These are phyloP conservation scores for Pythium rishiriense DNA, from an alignment of 352 stramenopile genomes.

Conservation along the genomic window DNA sequence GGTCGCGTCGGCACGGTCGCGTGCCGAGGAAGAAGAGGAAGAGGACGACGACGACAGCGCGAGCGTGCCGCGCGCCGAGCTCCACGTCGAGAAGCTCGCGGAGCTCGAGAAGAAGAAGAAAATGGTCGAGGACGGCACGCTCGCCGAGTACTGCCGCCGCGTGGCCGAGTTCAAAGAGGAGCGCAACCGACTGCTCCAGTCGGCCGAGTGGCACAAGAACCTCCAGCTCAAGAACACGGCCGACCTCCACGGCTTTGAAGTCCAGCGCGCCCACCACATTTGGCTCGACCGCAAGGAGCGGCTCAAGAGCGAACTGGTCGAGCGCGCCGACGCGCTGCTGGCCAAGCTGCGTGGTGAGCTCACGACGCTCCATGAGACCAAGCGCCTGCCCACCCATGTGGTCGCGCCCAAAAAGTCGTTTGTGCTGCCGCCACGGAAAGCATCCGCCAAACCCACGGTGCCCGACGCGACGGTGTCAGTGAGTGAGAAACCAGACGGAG, in stretches of 20 bases:
- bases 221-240: conserved; percentile 84
- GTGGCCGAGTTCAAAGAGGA: conserved; percentile 85
- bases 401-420: conserved; percentile 20
- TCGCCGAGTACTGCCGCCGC: conserved; percentile 81
- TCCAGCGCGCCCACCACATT: conserved; percentile 68
- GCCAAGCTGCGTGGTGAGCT: conserved; percentile 52
- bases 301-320: conserved; percentile 57
- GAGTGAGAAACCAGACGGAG: background rate
- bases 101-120: conserved; percentile 84
- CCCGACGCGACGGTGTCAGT: background rate
- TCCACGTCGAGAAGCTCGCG: conserved; percentile 56
- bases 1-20: conserved; percentile 28
- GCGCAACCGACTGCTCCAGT: conserved; percentile 69
- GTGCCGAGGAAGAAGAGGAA: background rate
- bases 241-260: conserved; percentile 77
- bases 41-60: conserved; percentile 35
- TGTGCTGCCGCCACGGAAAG: conserved; percentile 5
- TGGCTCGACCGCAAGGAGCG: conserved; percentile 58
- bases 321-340: conserved; percentile 46
- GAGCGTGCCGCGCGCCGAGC: conserved; percentile 31
- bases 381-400: conserved; percentile 26
- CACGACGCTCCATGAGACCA: conserved; percentile 33
- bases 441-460: background rate
- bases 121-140: conserved; percentile 82
- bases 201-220: conserved; percentile 78